These are phyloP conservation scores for Amoebophrya sp. DNA, from an alignment of 169 alveolate species.

Conservation along the genomic window DNA sequence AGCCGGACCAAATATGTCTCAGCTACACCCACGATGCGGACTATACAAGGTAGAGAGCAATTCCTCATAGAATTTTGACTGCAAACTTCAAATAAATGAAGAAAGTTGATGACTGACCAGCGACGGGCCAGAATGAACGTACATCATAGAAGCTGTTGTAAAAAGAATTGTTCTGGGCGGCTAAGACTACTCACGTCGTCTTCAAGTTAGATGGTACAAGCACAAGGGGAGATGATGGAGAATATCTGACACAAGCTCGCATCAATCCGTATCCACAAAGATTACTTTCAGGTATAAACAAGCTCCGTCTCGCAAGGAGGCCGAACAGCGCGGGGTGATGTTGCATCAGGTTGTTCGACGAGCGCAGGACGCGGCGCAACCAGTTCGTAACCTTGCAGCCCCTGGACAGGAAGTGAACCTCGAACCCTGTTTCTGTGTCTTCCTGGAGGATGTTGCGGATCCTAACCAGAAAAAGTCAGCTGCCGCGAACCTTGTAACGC, in stretches of 20 bases:
- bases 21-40: conserved; percentile 45
- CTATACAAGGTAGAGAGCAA: conserved; percentile 27
- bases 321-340: background rate
- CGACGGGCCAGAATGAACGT: too few species aligned
- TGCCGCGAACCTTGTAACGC: background rate
- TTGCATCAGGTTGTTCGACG: background rate
- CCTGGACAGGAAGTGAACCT: background rate
- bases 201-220: too few species aligned
- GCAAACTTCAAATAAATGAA: too few species aligned
- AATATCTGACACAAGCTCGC: too few species aligned
- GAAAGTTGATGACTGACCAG: too few species aligned
- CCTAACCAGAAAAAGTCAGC: background rate
- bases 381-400: background rate
- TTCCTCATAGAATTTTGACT: too few species aligned
- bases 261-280: too few species aligned
- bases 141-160: too few species aligned
- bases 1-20: conserved; percentile 40
- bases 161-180: too few species aligned
- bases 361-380: conserved; percentile 17
- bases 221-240: too few species aligned
- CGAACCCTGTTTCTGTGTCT: background rate
- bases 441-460: background rate
- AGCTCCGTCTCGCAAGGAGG: background rate
- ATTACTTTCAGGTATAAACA: too few species aligned
- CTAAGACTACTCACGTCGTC: too few species aligned